These are phyloP conservation scores for Cyathus striatus DNA, from an alignment of 768 basidiomycete genomes.

Conservation along the genomic window DNA sequence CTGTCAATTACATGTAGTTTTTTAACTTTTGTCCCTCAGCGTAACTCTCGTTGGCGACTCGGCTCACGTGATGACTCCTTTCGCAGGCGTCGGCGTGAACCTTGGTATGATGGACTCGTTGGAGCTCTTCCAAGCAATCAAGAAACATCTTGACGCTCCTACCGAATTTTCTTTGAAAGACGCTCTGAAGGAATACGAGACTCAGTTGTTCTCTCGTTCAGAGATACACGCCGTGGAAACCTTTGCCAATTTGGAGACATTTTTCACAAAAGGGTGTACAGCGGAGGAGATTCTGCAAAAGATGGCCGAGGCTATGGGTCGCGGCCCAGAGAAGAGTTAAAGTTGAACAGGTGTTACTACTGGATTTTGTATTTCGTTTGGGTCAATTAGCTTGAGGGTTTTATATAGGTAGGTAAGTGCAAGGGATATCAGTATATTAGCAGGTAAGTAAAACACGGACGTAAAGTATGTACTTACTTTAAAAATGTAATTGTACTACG, in stretches of 20 bases:
- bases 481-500: no score
- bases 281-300: background rate
- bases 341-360: no score
- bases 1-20: background rate
- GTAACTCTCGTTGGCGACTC: slow-evolving; percentile 18
- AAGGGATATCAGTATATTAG: no score
- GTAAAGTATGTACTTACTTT: no score
- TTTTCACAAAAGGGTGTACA: background rate
- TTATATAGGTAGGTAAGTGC: no score
- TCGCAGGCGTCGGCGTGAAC: slow-evolving; percentile 13
- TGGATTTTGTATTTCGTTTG: no score
- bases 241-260: background rate
- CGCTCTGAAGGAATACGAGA: background rate
- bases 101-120: slow-evolving; percentile 9
- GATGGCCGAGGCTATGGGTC: slow-evolving; percentile 1
- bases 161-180: background rate
- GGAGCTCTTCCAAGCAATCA: slow-evolving; percentile 7
- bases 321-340: background rate
- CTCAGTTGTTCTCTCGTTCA: background rate
- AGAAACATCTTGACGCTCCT: background rate
- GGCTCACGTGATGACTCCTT: slow-evolving; percentile 19
- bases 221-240: background rate
- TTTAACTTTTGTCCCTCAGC: background rate
- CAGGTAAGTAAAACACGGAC: no score
- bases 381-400: no score